These are phyloP conservation scores for Guyanaporus albipodus DNA, from an alignment of 768 basidiomycete species.

Conservation along the genomic window DNA sequence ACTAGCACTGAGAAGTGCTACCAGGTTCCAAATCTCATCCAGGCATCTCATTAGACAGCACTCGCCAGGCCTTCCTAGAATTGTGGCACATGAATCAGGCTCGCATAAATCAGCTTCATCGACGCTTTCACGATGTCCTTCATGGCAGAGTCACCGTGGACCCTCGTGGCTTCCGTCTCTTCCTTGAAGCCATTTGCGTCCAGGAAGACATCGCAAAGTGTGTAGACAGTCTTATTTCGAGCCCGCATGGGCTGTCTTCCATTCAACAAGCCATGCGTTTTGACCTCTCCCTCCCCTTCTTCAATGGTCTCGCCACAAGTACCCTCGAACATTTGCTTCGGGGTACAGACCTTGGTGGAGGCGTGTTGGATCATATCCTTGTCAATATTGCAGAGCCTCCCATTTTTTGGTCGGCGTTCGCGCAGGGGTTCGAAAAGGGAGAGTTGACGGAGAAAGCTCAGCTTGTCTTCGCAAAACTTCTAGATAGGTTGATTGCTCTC, in stretches of 20 bases:
- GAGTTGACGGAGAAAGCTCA: conserved; percentile 35
- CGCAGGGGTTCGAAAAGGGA: conserved; percentile 31
- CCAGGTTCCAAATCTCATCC: no score
- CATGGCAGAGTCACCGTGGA: conserved; percentile 28
- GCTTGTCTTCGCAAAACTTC: conserved; percentile 44
- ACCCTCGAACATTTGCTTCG: conserved; percentile 40
- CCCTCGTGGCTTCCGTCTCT: conserved; percentile 25
- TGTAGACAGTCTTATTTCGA: conserved; percentile 36
- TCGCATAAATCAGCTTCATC: conserved; percentile 29
- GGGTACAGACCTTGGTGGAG: conserved; percentile 41
- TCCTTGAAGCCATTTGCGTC: conserved; percentile 45
- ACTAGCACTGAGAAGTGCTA: no score
- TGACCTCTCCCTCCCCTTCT: conserved; percentile 36
- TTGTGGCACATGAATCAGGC: conserved; percentile 18
- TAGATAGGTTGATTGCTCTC: conserved; percentile 44
- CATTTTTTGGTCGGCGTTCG: conserved; percentile 45
- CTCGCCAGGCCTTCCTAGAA: no score
- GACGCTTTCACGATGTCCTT: conserved; percentile 34
- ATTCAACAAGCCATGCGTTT: conserved; percentile 42
- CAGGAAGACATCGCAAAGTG: conserved; percentile 39
- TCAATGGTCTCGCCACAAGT: conserved; percentile 40
- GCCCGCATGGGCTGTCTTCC: conserved; percentile 33
- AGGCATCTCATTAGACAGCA: no score
- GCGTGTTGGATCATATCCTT: conserved; percentile 41
- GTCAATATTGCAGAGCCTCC: conserved; percentile 46